Evolutionary conservation across 495 filamentous ascomycete genomes (phyloP), one percentile per base, ranked within the genome.

Genomic region (Aspergillus homomorphus): DNA sequence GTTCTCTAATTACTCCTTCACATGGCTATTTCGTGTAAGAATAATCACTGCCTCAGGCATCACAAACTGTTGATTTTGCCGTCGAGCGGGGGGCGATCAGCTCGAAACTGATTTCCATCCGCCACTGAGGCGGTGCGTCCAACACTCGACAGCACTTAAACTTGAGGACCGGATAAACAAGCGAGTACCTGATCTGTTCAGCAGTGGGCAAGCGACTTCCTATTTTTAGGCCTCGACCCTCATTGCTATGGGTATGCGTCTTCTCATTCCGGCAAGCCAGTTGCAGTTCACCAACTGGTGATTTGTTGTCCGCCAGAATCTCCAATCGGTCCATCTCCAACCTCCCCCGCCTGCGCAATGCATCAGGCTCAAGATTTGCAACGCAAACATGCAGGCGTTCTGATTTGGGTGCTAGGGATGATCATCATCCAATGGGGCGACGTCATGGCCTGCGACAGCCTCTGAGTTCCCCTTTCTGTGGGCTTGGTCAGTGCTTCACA

Each of bases 71-170:
- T 24, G 23, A 49, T n/a, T 46, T 54, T 41, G 42, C 44, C 33
- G 22, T 38, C 18, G 22, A 33, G 54, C 45, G 21, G 54, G 21
- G 54, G 45, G 15, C 42, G 30, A 14, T 44, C 45, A 1, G 22
- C 45, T 33, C 42, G 42, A 9, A 45, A 45, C 26, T 28, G n/a
- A 53, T 33, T 20, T 16, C 18, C 65, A 63, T 59, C 57, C 64
- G 66, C 68, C 66, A 66, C 67, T 24, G 64, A 57, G 66, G 66
- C 69, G 62, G 66, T 73, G 67, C 60, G 63, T 16, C 30, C 62
- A 52, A 50, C 43, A 51, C 49, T 44, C 54, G 65, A 66, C 33
- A 3, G 10, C 20, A 54, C 9, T 14, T 19, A 14, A 23, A 45
- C 16, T 45, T 53, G 4, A 12, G 33, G 33, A 38, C 9, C 3